Base-by-base conservation (phyloP, 148 eudicot species). In the Camellia japonica region DNA sequence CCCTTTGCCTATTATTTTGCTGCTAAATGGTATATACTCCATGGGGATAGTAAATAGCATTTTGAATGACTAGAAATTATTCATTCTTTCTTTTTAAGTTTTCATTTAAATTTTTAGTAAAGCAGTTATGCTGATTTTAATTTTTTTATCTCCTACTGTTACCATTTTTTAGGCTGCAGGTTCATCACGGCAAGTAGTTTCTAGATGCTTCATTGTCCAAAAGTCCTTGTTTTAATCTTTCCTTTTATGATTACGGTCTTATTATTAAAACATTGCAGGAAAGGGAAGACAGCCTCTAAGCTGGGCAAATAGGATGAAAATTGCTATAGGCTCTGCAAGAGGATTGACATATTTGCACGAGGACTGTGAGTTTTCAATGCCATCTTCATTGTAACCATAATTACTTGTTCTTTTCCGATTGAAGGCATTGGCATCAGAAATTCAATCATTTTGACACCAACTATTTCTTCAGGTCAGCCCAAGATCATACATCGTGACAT, bases 401-500 rank as follows among this genome's bases (percentile, higher is more conserved):
- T 19, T 42, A 64, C 3, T 23, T 23, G 14, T 23, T 64, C 42
- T 64, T 64, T 20, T 5, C 64, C 0, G 42, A 42, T 64, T 64
- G 3, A 7, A 64, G 41, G 2, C 3, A 20, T 64, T 69, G 51
- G 49, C 51, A 68, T 68, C 72, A 68, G 56, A 71, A 14, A 6
- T 44, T 69, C 73, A 44, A 71, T 19, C 46, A 63, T 46, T 56
- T 46, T 62, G 38, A 15, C 74, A 20, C 42, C 52, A 18, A 75
- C 10, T 63, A 19, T 79, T 8, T 80, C 55, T 80, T 68, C 88
- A 94, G 98, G 94, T 84, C 86, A 86, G 1, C 98, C 98, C 49
- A 93, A 92, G 86, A 88, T 93, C 80, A 92, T 93, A 80, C 98
- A 93, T 77, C 91, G 98, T 52, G 96, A 94, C 83, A 90, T 92